These are phyloP conservation scores for Cicer cuneatum DNA, from an alignment of 306 rosid genomes.

Conservation along the genomic window DNA sequence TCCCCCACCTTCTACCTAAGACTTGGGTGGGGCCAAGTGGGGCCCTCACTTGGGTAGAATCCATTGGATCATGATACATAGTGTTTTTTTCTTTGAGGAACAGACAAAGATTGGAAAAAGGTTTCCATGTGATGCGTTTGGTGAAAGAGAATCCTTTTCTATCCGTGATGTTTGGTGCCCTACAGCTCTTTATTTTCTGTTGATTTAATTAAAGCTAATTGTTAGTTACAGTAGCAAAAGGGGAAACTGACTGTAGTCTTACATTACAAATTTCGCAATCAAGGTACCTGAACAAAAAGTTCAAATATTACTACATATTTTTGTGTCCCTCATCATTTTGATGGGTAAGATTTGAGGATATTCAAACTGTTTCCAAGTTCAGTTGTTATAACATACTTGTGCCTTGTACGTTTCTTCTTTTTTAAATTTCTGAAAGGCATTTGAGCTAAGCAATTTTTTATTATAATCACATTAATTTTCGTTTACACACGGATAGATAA, in stretches of 20 bases:
- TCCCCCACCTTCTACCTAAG: conserved; percentile 18
- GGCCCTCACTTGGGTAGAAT: conserved; percentile 51
- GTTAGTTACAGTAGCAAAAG: conserved; percentile 36
- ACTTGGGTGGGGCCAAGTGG: conserved; percentile 50
- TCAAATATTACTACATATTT: conserved; percentile 3
- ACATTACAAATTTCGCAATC: conserved; percentile 33
- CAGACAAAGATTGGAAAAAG: conserved; percentile 59
- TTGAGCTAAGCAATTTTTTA: conserved; percentile 17
- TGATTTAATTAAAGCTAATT: conserved; percentile 35
- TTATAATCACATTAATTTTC: conserved; percentile 7
- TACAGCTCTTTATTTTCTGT: conserved; percentile 55
- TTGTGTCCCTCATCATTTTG: conserved; percentile 8
- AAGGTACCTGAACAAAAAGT: not conserved
- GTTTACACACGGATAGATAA: conserved; percentile 11
- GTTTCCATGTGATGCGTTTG: conserved; percentile 57
- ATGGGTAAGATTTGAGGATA: not conserved
- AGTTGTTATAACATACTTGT: not conserved
- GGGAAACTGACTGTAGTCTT: conserved; percentile 13
- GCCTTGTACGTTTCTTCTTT: conserved; percentile 6
- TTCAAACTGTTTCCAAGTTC: not conserved
- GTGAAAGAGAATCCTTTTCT: conserved; percentile 45
- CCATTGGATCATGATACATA: conserved; percentile 49
- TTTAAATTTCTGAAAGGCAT: not conserved
- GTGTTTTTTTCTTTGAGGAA: conserved; percentile 54
- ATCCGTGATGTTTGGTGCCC: conserved; percentile 60